Conservation (phyloP, 2,329 filamentous ascomycete species). For the Alternaria ventricosa region DNA sequence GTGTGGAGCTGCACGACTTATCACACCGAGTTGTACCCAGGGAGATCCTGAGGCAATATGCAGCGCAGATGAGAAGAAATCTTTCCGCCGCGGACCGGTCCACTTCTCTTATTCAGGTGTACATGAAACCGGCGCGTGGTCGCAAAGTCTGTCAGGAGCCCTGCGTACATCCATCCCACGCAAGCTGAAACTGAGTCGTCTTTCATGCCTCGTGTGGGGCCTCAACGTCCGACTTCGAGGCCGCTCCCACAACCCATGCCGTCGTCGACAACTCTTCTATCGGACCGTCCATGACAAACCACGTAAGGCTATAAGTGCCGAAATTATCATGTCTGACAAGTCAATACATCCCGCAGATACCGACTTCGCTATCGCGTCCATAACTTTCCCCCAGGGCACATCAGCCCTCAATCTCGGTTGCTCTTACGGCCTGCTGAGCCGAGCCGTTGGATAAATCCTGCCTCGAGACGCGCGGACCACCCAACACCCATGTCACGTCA, state of each 20-base stretch:
- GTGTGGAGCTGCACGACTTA: neutral
- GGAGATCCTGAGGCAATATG: neutral
- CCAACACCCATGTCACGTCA: neutral
- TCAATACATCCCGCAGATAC: neutral
- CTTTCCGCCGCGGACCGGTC: neutral
- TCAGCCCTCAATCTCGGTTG: constrained; percentile 7
- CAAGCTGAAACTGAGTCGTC: neutral
- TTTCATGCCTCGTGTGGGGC: constrained; percentile 1
- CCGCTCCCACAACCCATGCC: neutral
- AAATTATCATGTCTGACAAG: neutral
- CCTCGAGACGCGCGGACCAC: neutral
- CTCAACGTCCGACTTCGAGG: neutral
- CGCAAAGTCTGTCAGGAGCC: neutral
- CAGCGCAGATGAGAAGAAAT: neutral
- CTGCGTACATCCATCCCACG: neutral
- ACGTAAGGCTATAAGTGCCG: neutral
- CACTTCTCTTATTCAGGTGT: neutral
- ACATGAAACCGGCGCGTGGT: neutral
- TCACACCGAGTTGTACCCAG: neutral
- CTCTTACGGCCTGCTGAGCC: neutral
- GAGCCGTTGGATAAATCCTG: constrained; percentile 5
- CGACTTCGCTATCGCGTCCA: neutral
- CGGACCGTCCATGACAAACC: neutral
- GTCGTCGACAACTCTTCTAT: neutral
- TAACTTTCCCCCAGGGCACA: neutral